A percentile compares a stretch with the other conserved stretches of the same genome.
phyloP scores from a whole-genome alignment of 2,329 filamentous ascomycete species.

The Colletotrichum siamense region DNA sequence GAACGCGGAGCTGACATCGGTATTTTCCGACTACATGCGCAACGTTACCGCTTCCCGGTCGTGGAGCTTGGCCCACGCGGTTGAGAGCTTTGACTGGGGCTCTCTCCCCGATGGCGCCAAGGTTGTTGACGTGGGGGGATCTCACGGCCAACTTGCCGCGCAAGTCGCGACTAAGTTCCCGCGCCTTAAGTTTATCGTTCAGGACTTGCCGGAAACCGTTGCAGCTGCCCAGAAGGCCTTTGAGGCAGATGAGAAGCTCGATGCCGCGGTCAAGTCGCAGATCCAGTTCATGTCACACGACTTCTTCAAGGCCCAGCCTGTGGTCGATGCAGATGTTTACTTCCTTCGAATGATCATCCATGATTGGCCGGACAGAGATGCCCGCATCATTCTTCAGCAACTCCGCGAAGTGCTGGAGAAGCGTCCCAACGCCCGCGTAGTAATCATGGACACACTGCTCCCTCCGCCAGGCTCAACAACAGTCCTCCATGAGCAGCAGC shows the following conservation, averaged over 20 bases:
- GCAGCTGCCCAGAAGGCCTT: background rate
- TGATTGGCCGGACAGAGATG: conserved; percentile 56
- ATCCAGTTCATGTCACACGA: conserved; percentile 40
- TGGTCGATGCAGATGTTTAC: conserved; percentile 51
- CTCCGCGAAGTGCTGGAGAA: conserved; percentile 43
- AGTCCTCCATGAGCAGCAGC: background rate
- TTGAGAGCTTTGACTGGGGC: conserved; percentile 20
- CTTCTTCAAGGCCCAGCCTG: conserved; percentile 41
- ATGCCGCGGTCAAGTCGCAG: conserved; percentile 26
- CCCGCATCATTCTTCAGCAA: conserved; percentile 41
- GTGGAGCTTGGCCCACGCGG: conserved; percentile 31
- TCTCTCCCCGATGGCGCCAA: conserved; percentile 1
- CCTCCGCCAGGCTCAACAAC: conserved; percentile 40
- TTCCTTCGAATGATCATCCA: conserved; percentile 59
- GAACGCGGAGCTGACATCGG: conserved; percentile 23
- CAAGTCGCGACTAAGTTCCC: conserved; percentile 3
- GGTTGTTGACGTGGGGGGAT: conserved; percentile 15
- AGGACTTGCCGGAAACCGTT: conserved; percentile 5
- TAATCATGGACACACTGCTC: conserved; percentile 32
- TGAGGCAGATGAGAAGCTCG: background rate
- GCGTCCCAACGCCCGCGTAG: background rate
- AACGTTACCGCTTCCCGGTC: conserved; percentile 33
- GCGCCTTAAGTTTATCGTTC: background rate
- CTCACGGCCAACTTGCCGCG: conserved; percentile 1
- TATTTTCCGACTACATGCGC: conserved; percentile 38